Base-by-base conservation (phyloP, 2,329 filamentous ascomycete species). In the Monilinia vaccinii-corymbosi region DNA sequence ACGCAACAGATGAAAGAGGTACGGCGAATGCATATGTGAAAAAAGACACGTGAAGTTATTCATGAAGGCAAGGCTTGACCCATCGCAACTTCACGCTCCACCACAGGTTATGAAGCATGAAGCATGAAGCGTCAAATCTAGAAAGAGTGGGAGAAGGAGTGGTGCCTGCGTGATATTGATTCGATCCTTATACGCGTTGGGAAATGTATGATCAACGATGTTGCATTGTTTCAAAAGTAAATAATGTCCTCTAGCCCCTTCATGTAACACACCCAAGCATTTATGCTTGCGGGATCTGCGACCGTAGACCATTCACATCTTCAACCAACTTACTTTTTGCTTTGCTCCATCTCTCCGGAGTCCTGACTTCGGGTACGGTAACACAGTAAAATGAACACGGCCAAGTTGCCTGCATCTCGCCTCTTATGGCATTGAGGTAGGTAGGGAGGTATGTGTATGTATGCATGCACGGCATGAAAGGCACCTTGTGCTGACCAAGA, bases 311-410 rank as follows among this genome's bases (percentile, higher is more conserved):
- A 56, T 31, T 47, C 44, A 18, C 25, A 36, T 38, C 31, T 51
- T 40, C 25, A 32, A 46, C 16, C 23, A 14, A 44, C 40, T n/a
- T 25, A 53, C 42, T 25, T 53, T 25, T 18, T 53, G 13, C 25
- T 18, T 28, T 11, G 28, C 50, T 23, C 36, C 36, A 44, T 51
- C 56, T 58, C 56, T 36, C 32, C 34, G n/a, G n/a, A n/a, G n/a
- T n/a, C n/a, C n/a, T n/a, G n/a, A 58, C 25, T 51, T 58, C 34
- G 56, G 56, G 56, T 51, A 21, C 34, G 36, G 56, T 51, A n/a
- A 21, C 18, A n/a, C 8, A 42, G 31, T 23, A 23, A 23, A 32
- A 14, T 23, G 36, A 25, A 44, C 13, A 46, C 55, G 45, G 51
- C 23, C 36, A 51, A 46, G 25, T 46, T 58, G 56, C 23, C 56